A percentile compares a stretch with the other conserved stretches of the same genome.
phyloP scores from a whole-genome alignment of 768 basidiomycete genomes.

The Leucocoprinus sp. region DNA sequence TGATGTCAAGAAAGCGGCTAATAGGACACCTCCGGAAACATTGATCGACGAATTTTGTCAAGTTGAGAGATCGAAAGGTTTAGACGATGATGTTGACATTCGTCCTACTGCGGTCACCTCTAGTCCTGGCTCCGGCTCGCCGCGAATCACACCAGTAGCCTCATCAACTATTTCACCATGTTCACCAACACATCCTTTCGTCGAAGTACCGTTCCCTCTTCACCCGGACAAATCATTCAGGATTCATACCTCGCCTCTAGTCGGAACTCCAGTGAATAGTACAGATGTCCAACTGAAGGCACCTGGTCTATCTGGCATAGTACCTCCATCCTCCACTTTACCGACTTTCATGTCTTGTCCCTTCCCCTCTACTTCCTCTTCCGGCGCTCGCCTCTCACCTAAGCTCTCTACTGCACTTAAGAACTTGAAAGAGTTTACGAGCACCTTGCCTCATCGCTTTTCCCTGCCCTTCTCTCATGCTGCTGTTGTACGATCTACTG shows the following conservation, averaged over 20 bases:
- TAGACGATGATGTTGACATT: too few relatives aligned
- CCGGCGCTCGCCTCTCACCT: neutral
- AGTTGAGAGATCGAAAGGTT: neutral
- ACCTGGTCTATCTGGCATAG: neutral
- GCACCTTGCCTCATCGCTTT: neutral
- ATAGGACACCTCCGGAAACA: neutral
- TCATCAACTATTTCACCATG: neutral
- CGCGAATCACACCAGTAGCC: neutral
- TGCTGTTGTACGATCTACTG: neutral
- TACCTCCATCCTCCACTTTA: neutral
- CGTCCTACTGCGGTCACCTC: too few relatives aligned
- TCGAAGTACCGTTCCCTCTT: slow-evolving; percentile 7
- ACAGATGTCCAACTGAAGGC: too few relatives aligned
- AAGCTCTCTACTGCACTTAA: neutral
- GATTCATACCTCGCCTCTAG: slow-evolving; percentile 3
- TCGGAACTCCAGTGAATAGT: neutral
- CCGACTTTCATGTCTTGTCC: neutral
- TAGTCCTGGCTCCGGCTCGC: too few relatives aligned
- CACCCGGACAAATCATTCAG: slow-evolving; percentile 7
- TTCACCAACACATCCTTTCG: neutral
- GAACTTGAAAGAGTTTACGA: neutral
- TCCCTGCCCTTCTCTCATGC: neutral
- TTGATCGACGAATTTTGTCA: neutral
- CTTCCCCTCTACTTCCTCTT: neutral
- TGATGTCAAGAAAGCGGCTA: neutral